These are phyloP conservation scores for Pseudogymnoascus sp. DNA, from an alignment of 2,329 filamentous ascomycete species.

Conservation along the genomic window DNA sequence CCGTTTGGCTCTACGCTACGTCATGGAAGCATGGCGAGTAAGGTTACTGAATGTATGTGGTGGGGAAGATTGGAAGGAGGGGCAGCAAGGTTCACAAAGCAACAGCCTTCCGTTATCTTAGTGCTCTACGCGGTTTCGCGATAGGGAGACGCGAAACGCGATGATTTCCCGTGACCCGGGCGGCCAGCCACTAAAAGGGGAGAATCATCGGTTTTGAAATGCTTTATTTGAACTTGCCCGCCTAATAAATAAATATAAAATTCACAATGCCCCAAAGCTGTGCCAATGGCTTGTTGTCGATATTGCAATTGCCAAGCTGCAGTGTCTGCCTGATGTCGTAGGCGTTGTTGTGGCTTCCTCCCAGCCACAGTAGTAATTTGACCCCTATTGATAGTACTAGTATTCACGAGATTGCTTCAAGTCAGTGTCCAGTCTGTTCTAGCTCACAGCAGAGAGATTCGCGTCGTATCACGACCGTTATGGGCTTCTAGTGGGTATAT, in stretches of 20 bases:
- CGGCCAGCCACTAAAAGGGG: constrained; percentile 18
- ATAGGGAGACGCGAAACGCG: background rate
- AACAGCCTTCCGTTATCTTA: background rate
- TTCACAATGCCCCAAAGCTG: background rate
- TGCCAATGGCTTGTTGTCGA: background rate
- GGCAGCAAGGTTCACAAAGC: constrained; percentile 1
- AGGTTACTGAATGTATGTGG: background rate
- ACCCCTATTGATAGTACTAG: background rate
- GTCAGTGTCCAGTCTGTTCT: too few species aligned
- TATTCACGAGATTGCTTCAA: background rate
- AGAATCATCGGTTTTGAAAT: constrained; percentile 13
- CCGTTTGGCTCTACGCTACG: background rate
- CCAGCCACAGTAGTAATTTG: background rate
- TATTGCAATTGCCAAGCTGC: background rate
- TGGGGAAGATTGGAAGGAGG: constrained; percentile 1
- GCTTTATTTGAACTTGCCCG: background rate
- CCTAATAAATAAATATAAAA: background rate
- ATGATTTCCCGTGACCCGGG: background rate
- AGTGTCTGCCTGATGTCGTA: background rate
- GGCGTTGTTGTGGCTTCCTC: background rate
- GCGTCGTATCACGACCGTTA: background rate
- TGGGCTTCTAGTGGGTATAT: background rate
- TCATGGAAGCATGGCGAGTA: constrained; percentile 3
- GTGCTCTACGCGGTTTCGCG: background rate
- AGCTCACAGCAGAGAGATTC: background rate